Base-by-base conservation (phyloP, 768 basidiomycete species). In the Naematelia aurantialba region DNA sequence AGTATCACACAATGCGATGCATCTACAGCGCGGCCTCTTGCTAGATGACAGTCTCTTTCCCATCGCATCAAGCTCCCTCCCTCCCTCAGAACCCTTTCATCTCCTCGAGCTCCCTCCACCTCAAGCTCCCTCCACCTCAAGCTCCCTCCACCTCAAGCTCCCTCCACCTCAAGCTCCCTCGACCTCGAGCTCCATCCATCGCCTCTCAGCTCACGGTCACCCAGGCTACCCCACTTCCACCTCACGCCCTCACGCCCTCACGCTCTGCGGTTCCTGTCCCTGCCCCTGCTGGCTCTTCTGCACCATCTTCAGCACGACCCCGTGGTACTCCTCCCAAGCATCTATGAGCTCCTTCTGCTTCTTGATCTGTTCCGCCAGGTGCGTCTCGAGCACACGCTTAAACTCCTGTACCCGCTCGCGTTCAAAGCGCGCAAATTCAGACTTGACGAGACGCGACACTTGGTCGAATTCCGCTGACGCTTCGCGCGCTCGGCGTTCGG, bases 331-430 rank as follows among this genome's bases (percentile, higher is more conserved):
- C 76, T 91, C 91, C 89, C 89, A 94, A 30, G 82, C 79, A 11
- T 78, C 71, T 51, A 94, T 89, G 55, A 92, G 78, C 87, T 88
- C 84, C 74, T 87, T 89, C 79, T 99, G 93, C 54, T 86, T 81
- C 3, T 81, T 76, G 50, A 93, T 87, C 87, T 94, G 89, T 4
- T 87, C 89, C 45, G 91, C 88, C 55, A 97, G 79, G 76, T 91
- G 92, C 2, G 82, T 82, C 75, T 90, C 88, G 64, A 99, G 75
- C 2, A 87, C 82, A 45, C 83, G 81, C 77, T 92, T 93, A 78
- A 98, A 96, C 74, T 98, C 94, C 49, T 90, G 88, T 24, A 98
- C 83, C 45, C 93, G 84, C 78, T 96, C 94, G 72, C 85, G 84
- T 78, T 99, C 94, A 71, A 98, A 97, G 45, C 94, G 81, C 3